Evolutionary conservation across 176 grass and related monocot genomes (phyloP).

Genomic region (Bromus sterilis): DNA sequence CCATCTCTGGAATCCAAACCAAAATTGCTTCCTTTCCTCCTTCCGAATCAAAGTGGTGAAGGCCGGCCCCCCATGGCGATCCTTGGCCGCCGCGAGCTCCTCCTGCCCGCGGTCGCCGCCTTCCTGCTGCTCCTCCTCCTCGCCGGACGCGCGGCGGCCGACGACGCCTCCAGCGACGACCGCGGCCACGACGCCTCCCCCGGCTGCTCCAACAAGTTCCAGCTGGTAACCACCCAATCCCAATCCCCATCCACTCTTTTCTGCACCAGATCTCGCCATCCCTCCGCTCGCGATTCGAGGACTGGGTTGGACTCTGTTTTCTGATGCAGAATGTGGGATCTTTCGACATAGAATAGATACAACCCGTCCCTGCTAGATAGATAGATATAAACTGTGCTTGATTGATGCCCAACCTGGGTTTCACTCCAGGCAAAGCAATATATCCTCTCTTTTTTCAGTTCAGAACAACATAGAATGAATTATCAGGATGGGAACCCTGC

Average conservation of each 20-base stretch:
- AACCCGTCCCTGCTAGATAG: background rate
- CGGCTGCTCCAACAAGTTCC: slow-evolving; percentile 88
- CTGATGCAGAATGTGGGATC: background rate
- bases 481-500: background rate
- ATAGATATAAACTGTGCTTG: background rate
- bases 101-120: background rate
- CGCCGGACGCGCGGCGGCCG: slow-evolving; percentile 22
- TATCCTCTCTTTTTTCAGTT: background rate
- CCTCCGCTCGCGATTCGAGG: background rate
- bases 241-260: background rate
- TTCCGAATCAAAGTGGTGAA: background rate
- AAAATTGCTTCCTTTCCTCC: background rate
- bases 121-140: slow-evolving; percentile 34
- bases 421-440: background rate
- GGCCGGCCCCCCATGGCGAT: slow-evolving; percentile 21
- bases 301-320: background rate
- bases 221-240: slow-evolving; percentile 51
- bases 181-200: slow-evolving; percentile 47
- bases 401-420: background rate
- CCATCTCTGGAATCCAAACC: background rate
- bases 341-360: background rate
- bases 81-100: background rate
- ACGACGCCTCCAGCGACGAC: slow-evolving; percentile 71
- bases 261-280: background rate
- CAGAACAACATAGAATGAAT: background rate